These are phyloP conservation scores for Jamesozyma jinghongensis DNA, from an alignment of 805 yeast genomes.

Conservation along the genomic window DNA sequence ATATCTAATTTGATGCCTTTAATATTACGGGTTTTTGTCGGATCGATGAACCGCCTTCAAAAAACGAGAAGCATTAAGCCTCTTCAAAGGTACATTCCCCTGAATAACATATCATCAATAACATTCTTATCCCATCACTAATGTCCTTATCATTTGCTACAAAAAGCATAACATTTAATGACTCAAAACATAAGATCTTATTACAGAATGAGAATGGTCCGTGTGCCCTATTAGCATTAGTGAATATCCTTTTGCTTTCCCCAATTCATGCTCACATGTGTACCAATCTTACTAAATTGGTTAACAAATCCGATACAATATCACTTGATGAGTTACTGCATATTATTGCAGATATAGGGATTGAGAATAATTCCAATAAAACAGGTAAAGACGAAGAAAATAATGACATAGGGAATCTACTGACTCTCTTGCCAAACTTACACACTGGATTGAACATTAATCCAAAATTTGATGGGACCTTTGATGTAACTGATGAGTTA, in stretches of 20 bases:
- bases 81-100: too few relatives aligned
- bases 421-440: constrained; percentile 46
- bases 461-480: constrained; percentile 56
- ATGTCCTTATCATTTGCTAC: constrained; percentile 13
- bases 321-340: background rate
- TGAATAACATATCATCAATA: too few relatives aligned
- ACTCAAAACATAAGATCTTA: constrained; percentile 37
- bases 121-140: too few relatives aligned
- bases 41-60: too few relatives aligned
- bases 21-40: too few relatives aligned
- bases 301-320: constrained; percentile 13
- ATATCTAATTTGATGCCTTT: too few relatives aligned
- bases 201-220: constrained; percentile 83
- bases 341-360: background rate
- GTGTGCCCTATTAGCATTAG: constrained; percentile 73
- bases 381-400: background rate
- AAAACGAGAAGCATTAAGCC: too few relatives aligned
- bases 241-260: constrained; percentile 57
- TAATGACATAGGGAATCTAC: background rate
- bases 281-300: constrained; percentile 20
- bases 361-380: background rate
- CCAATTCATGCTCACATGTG: constrained; percentile 24
- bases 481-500: constrained; percentile 42
- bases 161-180: constrained; percentile 27
- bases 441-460: constrained; percentile 67